Base-by-base conservation (phyloP, 768 basidiomycete genomes). In the Scleroderma citrinum region DNA sequence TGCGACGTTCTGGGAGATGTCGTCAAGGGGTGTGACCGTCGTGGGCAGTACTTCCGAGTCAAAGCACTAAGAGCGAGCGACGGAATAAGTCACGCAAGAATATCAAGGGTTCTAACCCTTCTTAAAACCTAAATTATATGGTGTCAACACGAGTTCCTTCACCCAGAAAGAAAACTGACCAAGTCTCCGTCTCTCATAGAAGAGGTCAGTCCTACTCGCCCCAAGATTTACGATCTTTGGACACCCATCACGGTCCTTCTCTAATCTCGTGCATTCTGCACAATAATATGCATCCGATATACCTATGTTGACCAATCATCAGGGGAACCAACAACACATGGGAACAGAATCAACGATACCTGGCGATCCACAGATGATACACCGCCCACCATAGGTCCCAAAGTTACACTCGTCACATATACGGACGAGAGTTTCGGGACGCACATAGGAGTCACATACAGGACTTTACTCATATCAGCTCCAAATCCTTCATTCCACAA, bases 381-480 rank as follows among this genome's bases (percentile, higher is more conserved):
- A 99, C 55, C 93, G 78, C 44, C 95, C 95, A 20, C 96, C 93
- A 65, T 96, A 96, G 39, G 92, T 95, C 57, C 93, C 91, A 71
- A 98, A 99, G 69, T 98, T 98, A 71, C 96, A 99, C 73, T 99
- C 96, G 66, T 99, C 96, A 68, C 96, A 99, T 57, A 97, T 97
- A 54, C 95, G 82, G 50, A 98, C 96, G 56, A 98, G 78, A 20
- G 95, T 98, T 71, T 95, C 94, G 59, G 96, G 96, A 59, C 96
- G 82, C 54, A 99, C 96, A 71, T 98, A 98, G 49, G 95, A 97
- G 73, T 99, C 95, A 73, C 95, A 99, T 39, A 97, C 91, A 8
- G 95, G 95, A 67, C 95, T 99, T 34, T 30, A 23, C 21, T n/a
- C 48, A 40, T 43, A n/a, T 55, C 6, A 49, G 5, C 24, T 23